Evolutionary conservation across 1,284 basidiomycete genomes (phyloP).

Genomic region (Sporisorium iseilematis-ciliati): DNA sequence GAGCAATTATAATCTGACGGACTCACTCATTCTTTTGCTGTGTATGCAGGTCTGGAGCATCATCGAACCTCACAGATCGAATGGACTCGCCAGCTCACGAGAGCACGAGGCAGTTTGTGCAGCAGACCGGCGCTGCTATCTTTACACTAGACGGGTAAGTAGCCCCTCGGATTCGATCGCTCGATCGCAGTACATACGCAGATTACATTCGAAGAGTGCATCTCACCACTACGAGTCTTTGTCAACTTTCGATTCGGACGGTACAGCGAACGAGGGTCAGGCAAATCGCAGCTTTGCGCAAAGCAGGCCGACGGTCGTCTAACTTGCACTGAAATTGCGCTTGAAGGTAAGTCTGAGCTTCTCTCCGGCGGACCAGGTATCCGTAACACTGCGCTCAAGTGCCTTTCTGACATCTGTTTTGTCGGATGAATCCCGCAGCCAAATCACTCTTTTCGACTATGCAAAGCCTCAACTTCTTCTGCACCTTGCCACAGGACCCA

Average conservation of each 20-base stretch:
- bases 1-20: too few relatives aligned
- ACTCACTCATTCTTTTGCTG: not conserved
- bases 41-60: conserved; percentile 39
- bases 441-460: conserved; percentile 55
- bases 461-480: conserved; percentile 60
- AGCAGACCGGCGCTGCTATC: conserved; percentile 35
- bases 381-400: not conserved
- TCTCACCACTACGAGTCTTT: not conserved
- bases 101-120: conserved; percentile 34
- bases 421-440: conserved; percentile 20
- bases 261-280: conserved; percentile 41
- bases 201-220: too few relatives aligned
- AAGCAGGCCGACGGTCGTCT: conserved; percentile 39
- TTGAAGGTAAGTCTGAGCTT: conserved; percentile 44
- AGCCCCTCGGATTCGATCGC: not conserved
- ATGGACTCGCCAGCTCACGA: conserved; percentile 47
- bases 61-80: conserved; percentile 48
- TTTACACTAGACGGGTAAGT: conserved; percentile 52
- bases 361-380: not conserved
- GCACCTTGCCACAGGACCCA: conserved; percentile 54
- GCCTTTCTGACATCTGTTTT: not conserved
- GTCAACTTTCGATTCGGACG: not conserved
- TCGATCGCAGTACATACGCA: too few relatives aligned
- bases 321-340: conserved; percentile 49
- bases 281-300: conserved; percentile 45